Percentiles rank a stretch among this genome's conserved stretches.
Conservation (phyloP, 1,139 yeast genomes). For the Lodderomyces elongisporus region DNA sequence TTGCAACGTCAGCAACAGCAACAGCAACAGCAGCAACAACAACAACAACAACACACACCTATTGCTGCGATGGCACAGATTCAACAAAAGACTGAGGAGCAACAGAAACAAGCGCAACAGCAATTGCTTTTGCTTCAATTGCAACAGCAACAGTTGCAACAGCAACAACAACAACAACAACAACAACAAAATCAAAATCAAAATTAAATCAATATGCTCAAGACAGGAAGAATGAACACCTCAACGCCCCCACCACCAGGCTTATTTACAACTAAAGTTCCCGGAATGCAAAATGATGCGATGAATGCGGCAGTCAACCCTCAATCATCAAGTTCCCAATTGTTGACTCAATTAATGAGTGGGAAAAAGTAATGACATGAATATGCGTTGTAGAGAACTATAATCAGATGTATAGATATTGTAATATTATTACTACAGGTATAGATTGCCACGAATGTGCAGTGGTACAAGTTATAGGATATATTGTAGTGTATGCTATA, state of each 20-base stretch:
- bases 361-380: not conserved
- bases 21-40: conserved; percentile 25
- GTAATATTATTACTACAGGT: not conserved
- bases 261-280: conserved; percentile 23
- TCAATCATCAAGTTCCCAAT: conserved; percentile 55
- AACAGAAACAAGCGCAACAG: conserved; percentile 8
- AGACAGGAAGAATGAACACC: conserved; percentile 29
- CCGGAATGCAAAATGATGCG: conserved; percentile 12
- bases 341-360: conserved; percentile 65
- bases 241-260: conserved; percentile 47
- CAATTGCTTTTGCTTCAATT: conserved; percentile 13
- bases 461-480: no score
- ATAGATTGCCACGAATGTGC: no score
- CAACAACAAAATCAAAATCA: conserved; percentile 12
- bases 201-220: conserved; percentile 25
- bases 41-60: conserved; percentile 20
- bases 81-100: conserved; percentile 15
- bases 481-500: no score
- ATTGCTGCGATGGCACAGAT: conserved; percentile 14
- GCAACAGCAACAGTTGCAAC: conserved; percentile 8
- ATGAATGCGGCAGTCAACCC: conserved; percentile 8
- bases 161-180: conserved; percentile 9
- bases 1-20: conserved; percentile 27
- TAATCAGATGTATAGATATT: not conserved
- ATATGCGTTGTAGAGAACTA: no score